phyloP scores from a whole-genome alignment of 23 red algal species.

The Gracilariopsis chorda region DNA sequence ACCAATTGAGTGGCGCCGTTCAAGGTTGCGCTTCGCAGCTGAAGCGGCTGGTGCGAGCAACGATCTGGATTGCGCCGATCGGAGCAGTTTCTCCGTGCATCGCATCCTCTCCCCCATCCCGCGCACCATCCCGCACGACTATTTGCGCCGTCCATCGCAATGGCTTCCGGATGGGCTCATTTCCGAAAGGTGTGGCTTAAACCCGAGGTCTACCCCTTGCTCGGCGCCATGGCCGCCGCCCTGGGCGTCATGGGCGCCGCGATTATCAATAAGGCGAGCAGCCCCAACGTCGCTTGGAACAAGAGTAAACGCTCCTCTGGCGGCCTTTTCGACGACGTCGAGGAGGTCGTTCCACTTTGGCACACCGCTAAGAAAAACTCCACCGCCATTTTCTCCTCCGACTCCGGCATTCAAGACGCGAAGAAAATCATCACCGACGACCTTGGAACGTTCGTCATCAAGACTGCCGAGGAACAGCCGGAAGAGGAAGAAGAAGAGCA shows the following conservation, averaged over 20 bases:
- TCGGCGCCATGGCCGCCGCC: constrained; percentile 65
- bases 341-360: constrained; percentile 61
- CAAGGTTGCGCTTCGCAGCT: too few species aligned
- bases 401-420: constrained; percentile 22
- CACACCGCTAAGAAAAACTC: constrained; percentile 7
- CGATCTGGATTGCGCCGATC: too few species aligned
- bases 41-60: too few species aligned
- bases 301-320: constrained; percentile 30
- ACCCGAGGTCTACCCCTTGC: constrained; percentile 70
- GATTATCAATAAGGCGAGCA: constrained; percentile 46
- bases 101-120: neutral
- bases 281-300: constrained; percentile 50
- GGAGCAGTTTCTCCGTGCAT: too few species aligned
- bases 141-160: neutral
- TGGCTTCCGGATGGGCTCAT: constrained; percentile 44
- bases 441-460: neutral
- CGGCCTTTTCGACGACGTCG: constrained; percentile 14
- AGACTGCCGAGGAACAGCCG: constrained; percentile 3
- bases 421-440: neutral
- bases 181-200: constrained; percentile 60
- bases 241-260: constrained; percentile 40
- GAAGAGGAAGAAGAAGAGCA: constrained; percentile 31
- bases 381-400: constrained; percentile 47
- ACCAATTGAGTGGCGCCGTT: too few species aligned
- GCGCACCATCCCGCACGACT: neutral